A percentile compares a stretch with the other conserved stretches of the same genome.
Evolutionary conservation across 306 rosid species (phyloP).

Genomic region (Cicer yamashitae): DNA sequence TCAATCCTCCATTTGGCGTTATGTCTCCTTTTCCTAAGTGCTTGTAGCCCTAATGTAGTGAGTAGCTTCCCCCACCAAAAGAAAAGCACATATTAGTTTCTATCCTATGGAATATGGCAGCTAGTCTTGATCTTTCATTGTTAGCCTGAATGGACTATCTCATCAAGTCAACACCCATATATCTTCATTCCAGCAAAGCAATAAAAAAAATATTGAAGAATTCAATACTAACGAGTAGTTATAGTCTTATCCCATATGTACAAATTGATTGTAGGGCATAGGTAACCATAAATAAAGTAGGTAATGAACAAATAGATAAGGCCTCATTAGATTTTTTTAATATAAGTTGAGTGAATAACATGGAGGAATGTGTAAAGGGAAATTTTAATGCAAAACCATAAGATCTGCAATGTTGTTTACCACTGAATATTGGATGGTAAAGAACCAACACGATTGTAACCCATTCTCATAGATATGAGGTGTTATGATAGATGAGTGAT

Average conservation of each 20-base stretch:
- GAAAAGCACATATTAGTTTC: background rate
- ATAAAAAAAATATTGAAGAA: background rate
- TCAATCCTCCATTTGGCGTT: background rate
- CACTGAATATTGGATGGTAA: background rate
- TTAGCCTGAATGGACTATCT: background rate
- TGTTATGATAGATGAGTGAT: background rate
- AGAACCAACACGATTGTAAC: background rate
- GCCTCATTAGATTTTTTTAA: background rate
- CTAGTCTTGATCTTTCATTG: background rate
- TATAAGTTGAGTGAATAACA: background rate
- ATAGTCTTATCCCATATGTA: background rate
- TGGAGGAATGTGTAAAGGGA: background rate
- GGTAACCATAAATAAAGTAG: background rate
- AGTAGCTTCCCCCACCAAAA: background rate
- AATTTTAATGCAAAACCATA: background rate
- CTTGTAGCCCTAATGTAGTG: no score
- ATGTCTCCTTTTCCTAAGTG: background rate
- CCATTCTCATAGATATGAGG: conserved; percentile 1
- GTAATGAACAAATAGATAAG: background rate
- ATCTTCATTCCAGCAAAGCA: background rate
- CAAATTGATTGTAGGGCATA: background rate
- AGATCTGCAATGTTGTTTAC: background rate
- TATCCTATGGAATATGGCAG: background rate
- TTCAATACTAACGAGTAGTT: background rate
- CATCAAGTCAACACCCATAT: background rate